Base-by-base conservation (phyloP, 2,329 filamentous ascomycete species). In the Colletotrichum musae region DNA sequence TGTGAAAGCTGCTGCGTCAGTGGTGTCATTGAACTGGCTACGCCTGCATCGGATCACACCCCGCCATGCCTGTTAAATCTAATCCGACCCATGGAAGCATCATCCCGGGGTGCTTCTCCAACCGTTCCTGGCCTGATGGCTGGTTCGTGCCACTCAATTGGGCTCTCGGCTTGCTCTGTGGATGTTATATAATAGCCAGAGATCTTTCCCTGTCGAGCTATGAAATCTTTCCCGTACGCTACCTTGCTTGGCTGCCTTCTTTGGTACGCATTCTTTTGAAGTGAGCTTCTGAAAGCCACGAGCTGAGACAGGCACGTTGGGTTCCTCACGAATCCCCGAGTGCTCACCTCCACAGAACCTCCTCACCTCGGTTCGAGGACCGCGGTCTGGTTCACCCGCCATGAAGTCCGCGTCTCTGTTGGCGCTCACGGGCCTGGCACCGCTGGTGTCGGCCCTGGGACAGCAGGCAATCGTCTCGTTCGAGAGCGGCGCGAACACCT, bases 391-490 rank as follows among this genome's bases (percentile, higher is more conserved):
- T 36, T 39, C 41, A n/a, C 24, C 6, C 43, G 47, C 28, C 45
- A 64, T 70, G 63, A 74, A 70, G 64, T 58, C 66, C 24, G 53
- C 47, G 41, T 71, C 64, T 0, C 47, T 72, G 39, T 58, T 75
- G 13, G 68, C 71, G n/a, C 68, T 77, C 6, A 60, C 71, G 10
- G 56, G 60, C 21, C 47, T 79, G 18, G 62, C 73, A 7, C 59
- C 75, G 13, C 63, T 73, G n/a, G 75, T 74, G 6, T 54, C 71
- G 10, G 84, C 82, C 41, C 80, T 88, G 60, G 84, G 85, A 53
- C 87, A 88, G 73, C 81, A 86, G 72, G 78, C 83, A 7, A 85
- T 86, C 24, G 79, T 87, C 57, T 77, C 78, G 18, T 85, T 85
- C 68, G 72, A 75, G 59, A 71, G 61, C 53, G 71, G 75, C 9